Percentiles rank a stretch among this genome's conserved stretches.
These are phyloP conservation scores for Pseudocercospora fijiensis DNA, from an alignment of 2,329 filamentous ascomycete species.

Conservation along the genomic window DNA sequence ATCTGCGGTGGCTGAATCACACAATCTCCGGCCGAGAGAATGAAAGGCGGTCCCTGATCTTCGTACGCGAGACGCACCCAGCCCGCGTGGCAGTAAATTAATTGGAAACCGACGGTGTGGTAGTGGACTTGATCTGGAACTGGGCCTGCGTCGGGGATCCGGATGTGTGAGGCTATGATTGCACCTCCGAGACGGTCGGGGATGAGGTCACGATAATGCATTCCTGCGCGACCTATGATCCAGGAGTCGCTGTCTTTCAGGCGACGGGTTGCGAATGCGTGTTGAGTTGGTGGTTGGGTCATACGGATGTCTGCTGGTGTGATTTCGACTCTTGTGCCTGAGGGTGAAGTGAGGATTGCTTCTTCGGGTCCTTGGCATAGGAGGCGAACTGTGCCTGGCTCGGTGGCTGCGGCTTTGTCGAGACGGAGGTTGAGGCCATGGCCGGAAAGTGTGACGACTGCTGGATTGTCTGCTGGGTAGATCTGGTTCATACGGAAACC, in stretches of 20 bases:
- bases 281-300: slow-evolving; percentile 12
- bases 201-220: slow-evolving; percentile 22
- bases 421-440: slow-evolving; percentile 18
- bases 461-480: slow-evolving; percentile 21
- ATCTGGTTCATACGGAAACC: slow-evolving; percentile 22
- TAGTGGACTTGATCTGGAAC: slow-evolving; percentile 21
- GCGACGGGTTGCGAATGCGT: slow-evolving; percentile 12
- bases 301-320: slow-evolving; percentile 6
- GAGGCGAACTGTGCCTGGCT: slow-evolving; percentile 10
- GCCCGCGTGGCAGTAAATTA: slow-evolving; percentile 20
- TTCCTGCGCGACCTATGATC: slow-evolving; percentile 19
- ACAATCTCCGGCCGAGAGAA: slow-evolving; percentile 19
- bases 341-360: slow-evolving; percentile 9
- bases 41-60: slow-evolving; percentile 20
- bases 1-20: slow-evolving; percentile 22
- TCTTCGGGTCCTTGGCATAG: slow-evolving; percentile 4
- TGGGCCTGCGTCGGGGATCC: slow-evolving; percentile 18
- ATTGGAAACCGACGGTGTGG: slow-evolving; percentile 19
- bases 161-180: slow-evolving; percentile 23
- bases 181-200: slow-evolving; percentile 20
- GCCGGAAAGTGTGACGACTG: slow-evolving; percentile 14
- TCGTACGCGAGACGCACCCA: slow-evolving; percentile 22
- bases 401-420: slow-evolving; percentile 12
- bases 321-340: slow-evolving; percentile 16
- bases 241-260: slow-evolving; percentile 17